phyloP scores from a whole-genome alignment of 2,329 filamentous ascomycete species.

The Exophiala dermatitidis region DNA sequence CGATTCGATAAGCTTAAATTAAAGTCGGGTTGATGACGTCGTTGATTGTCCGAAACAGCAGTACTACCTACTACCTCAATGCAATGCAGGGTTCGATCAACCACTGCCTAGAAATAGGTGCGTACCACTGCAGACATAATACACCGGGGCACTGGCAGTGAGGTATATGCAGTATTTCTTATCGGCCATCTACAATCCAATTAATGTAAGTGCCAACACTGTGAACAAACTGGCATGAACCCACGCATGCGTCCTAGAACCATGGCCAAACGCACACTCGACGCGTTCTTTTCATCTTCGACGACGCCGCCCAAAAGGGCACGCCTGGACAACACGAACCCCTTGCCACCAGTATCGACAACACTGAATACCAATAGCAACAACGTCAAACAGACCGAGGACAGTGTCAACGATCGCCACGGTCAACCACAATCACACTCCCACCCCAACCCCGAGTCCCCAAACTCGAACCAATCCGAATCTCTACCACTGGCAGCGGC shows the following conservation, averaged over 20 bases:
- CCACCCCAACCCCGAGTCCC: conserved; percentile 1
- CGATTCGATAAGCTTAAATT: background rate
- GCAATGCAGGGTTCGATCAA: background rate
- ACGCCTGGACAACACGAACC: conserved; percentile 4
- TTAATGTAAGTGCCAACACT: too few species aligned
- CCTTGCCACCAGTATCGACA: background rate
- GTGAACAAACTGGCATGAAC: too few species aligned
- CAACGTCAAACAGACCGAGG: background rate
- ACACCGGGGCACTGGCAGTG: too few species aligned
- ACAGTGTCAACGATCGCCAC: too few species aligned
- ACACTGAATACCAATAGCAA: background rate
- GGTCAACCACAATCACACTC: background rate
- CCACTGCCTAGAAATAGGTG: too few species aligned
- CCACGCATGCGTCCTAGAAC: background rate
- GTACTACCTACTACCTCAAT: background rate
- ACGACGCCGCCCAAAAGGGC: conserved; percentile 35
- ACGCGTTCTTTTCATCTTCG: conserved; percentile 57
- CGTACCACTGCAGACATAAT: too few species aligned
- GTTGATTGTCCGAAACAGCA: background rate
- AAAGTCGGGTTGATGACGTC: background rate
- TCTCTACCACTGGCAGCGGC: background rate
- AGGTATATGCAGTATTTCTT: too few species aligned
- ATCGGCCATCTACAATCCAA: too few species aligned
- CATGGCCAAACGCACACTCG: conserved; percentile 56
- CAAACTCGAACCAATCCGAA: background rate